These are phyloP conservation scores for Naganishia albida DNA, from an alignment of 1,284 basidiomycete species.

Conservation along the genomic window DNA sequence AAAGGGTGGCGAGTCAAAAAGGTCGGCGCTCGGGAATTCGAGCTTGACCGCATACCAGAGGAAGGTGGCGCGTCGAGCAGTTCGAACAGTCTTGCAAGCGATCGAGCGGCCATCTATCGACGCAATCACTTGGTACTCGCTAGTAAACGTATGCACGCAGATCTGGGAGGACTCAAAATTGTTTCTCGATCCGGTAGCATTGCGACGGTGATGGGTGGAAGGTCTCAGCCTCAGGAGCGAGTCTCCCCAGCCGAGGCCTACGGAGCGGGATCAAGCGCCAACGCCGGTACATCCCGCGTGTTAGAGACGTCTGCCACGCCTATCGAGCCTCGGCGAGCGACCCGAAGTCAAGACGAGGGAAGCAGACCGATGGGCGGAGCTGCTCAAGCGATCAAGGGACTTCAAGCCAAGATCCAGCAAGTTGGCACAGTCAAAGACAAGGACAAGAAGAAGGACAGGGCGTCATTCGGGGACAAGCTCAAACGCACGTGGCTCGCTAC, in stretches of 20 bases:
- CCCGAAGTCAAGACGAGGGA: constrained; percentile 34
- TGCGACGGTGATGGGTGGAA: not conserved
- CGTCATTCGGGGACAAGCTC: constrained; percentile 42
- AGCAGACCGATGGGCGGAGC: constrained; percentile 6
- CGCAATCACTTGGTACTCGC: constrained; percentile 40
- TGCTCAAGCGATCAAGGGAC: constrained; percentile 23
- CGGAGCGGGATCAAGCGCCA: constrained; percentile 1
- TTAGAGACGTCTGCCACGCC: not conserved
- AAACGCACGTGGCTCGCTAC: constrained; percentile 46
- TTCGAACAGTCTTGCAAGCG: not conserved
- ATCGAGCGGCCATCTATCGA: constrained; percentile 22
- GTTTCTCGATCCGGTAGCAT: constrained; percentile 2
- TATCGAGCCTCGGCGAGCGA: constrained; percentile 4
- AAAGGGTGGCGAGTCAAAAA: constrained; percentile 44
- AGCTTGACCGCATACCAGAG: constrained; percentile 41
- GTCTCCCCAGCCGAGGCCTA: not conserved
- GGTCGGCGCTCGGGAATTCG: constrained; percentile 45
- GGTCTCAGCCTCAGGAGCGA: not conserved
- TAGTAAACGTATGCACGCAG: constrained; percentile 45
- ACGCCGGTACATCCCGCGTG: not conserved
- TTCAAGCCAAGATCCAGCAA: constrained; percentile 27
- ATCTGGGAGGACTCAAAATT: constrained; percentile 51
- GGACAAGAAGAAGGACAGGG: constrained; percentile 34
- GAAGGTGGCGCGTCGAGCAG: constrained; percentile 4
- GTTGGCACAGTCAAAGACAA: constrained; percentile 33